Percentiles rank a stretch among this genome's conserved stretches.
phyloP scores from a whole-genome alignment of 2,329 filamentous ascomycete genomes.

The Trichoderma atrobrunneum region DNA sequence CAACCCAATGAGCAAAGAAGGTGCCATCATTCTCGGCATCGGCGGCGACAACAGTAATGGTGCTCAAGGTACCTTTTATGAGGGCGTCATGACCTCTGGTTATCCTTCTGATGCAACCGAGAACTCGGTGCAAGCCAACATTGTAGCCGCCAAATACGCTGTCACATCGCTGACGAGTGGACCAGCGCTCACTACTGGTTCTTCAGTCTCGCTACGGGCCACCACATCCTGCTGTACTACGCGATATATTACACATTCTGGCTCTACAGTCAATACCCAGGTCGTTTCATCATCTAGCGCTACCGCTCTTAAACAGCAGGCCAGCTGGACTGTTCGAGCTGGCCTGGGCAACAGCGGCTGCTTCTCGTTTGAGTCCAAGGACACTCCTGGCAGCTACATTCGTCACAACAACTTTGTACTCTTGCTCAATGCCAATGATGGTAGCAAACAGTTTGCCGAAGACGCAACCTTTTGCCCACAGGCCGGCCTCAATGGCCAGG shows the following conservation, averaged over 20 bases:
- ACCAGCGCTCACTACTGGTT: neutral
- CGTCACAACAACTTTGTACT: neutral
- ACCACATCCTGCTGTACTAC: neutral
- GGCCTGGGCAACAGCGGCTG: neutral
- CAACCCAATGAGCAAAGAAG: conserved; percentile 1
- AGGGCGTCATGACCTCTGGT: conserved; percentile 4
- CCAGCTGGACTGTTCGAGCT: conserved; percentile 2
- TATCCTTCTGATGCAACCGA: conserved; percentile 7
- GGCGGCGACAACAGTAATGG: neutral
- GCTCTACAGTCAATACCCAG: neutral
- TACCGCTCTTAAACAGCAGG: neutral
- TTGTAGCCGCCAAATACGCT: neutral
- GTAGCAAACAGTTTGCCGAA: neutral
- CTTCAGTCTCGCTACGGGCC: neutral
- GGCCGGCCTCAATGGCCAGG: neutral
- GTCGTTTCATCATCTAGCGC: neutral
- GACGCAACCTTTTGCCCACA: conserved; percentile 5
- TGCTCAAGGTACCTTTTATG: conserved; percentile 1
- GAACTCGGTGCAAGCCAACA: conserved; percentile 7
- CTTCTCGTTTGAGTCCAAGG: conserved; percentile 1
- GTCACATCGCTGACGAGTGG: neutral
- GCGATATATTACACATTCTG: neutral
- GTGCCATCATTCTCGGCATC: neutral
- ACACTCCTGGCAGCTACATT: neutral
- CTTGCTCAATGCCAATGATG: neutral